Base-by-base conservation (phyloP, 164 flowering plant genomes). In the Vitis cinerea region DNA sequence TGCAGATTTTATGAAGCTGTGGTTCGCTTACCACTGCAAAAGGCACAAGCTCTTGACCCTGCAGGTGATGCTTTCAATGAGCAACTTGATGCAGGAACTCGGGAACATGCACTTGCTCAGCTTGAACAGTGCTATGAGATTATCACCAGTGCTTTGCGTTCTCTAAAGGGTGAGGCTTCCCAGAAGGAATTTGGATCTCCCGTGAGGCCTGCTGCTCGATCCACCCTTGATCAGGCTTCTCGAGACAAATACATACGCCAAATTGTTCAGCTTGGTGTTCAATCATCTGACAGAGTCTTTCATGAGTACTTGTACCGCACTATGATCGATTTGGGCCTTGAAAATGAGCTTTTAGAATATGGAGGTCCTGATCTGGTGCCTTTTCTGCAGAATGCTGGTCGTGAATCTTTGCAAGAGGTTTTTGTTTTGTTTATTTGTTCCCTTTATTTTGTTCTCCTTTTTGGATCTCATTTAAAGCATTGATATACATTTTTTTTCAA, bases 341-440 rank as follows among this genome's bases (percentile, higher is more conserved):
- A 96, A 72, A 83, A 85, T 76, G 98, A 93, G 71, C 74, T 96
- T 62, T 73, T 93, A 82, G 99, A 96, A 76, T 93, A 83, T 82
- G 99, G 97, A 71, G 99, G 99, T 56, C 88, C 97, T 19, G 98
- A 96, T 83, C 81, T 96, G 86, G 97, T 96, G 48, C 95, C 97
- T 56, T 96, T 93, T 76, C 83, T 93, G 61, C 97, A 90, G 85
- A 84, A 59, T 80, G 90, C 98, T 77, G 93, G 88, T 60, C 81
- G 89, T 62, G 89, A 85, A 59, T 75, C 89, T 29, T 62, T 62
- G 29, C 84, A 83, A 63, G 89, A 90, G 97, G 97, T 90, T 50
- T 68, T 29, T 2, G 48, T 68, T 68, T 65, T 30, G 6, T 50
- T 67, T 59, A 64, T 11, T 56, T 63, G 11, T 50, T 61, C 52